Evolutionary conservation across 2,329 filamentous ascomycete species (phyloP).

Genomic region (Fusarium aywerte): DNA sequence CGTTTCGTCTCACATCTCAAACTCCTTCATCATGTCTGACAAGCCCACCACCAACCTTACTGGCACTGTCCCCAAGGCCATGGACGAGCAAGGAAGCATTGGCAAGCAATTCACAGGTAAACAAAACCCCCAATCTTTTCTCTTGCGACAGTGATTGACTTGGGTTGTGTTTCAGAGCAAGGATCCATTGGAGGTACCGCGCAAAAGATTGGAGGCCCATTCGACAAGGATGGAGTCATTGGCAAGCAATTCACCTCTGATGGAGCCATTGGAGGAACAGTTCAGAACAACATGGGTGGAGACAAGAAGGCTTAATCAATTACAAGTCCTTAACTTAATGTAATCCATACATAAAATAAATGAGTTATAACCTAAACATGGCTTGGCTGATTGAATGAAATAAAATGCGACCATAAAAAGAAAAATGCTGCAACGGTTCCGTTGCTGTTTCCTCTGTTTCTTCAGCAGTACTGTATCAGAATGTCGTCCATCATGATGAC

Average conservation of each 20-base stretch:
- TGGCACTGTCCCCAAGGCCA: conserved; percentile 50
- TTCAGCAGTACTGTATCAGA: neutral
- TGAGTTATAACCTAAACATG: no score
- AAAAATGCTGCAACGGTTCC: no score
- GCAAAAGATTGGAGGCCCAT: conserved; percentile 61
- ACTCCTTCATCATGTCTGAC: conserved; percentile 25
- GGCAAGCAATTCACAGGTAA: conserved; percentile 67
- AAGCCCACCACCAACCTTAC: conserved; percentile 12
- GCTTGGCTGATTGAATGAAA: no score
- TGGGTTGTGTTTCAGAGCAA: conserved; percentile 47
- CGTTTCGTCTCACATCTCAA: rapidly evolving
- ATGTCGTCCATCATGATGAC: conserved; percentile 18
- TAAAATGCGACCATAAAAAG: no score
- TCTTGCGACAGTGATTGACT: rapidly evolving
- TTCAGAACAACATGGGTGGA: conserved; percentile 59
- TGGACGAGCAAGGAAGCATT: conserved; percentile 62
- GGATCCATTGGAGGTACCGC: conserved; percentile 63
- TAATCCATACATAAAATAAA: neutral
- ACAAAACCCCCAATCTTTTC: neutral
- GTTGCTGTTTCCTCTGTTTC: no score
- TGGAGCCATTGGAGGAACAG: conserved; percentile 63
- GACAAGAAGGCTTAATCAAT: conserved; percentile 44
- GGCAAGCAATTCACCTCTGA: conserved; percentile 66
- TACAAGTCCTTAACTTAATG: neutral
- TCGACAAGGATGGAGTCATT: conserved; percentile 62